phyloP scores from a whole-genome alignment of 2,329 filamentous ascomycete genomes.

The Coleophoma eucalyptorum region DNA sequence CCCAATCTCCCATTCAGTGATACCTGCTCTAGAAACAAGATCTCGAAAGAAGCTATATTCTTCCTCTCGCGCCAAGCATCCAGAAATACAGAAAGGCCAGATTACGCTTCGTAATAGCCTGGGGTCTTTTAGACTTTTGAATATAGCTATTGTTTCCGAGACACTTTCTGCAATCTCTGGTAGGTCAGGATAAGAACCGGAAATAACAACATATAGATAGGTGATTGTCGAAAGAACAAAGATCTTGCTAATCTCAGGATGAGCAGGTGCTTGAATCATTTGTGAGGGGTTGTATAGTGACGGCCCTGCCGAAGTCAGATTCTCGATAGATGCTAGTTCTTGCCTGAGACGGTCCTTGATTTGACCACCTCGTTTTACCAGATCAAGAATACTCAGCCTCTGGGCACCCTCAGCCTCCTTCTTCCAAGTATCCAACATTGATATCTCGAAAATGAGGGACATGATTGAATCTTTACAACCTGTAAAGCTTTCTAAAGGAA shows the following conservation, averaged over 20 bases:
- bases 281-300: background rate
- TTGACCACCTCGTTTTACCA: background rate
- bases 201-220: slow-evolving; percentile 15
- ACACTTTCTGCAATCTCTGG: slow-evolving; percentile 9
- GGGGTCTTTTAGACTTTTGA: background rate
- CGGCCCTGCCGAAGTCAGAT: background rate
- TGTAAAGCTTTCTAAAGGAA: background rate
- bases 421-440: background rate
- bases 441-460: background rate
- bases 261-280: background rate
- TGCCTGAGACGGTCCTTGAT: background rate
- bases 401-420: background rate
- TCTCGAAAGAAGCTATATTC: background rate
- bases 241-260: slow-evolving; percentile 5
- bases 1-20: background rate
- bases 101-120: background rate
- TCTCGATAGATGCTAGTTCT: background rate
- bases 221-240: slow-evolving; percentile 11
- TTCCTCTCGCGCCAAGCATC: background rate
- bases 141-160: slow-evolving; percentile 29
- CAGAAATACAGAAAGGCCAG: background rate
- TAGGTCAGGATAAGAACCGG: slow-evolving; percentile 12
- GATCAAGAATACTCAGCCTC: background rate
- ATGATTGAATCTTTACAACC: background rate
- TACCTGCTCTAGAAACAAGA: background rate